Evolutionary conservation across 164 flowering plant genomes (phyloP).

Genomic region (Nymphaea thermarum): DNA sequence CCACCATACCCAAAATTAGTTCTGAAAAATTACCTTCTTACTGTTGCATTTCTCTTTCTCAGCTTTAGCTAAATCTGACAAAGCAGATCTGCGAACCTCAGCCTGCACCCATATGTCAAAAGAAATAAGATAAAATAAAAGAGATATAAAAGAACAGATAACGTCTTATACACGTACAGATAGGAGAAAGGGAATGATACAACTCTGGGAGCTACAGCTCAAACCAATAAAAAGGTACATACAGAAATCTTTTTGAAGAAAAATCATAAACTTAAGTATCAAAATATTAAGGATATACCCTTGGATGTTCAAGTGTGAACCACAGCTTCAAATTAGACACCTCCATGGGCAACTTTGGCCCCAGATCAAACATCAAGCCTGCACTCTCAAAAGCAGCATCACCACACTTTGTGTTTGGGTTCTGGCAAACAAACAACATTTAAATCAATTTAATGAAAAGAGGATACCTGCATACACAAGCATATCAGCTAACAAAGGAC

Average conservation of each 20-base stretch:
- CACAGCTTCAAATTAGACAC: conserved; percentile 54
- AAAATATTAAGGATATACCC: conserved; percentile 26
- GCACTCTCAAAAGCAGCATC: conserved; percentile 30
- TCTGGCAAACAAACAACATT: conserved; percentile 20
- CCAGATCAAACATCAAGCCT: conserved; percentile 44
- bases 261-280: too few species aligned
- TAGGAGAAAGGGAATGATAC: too few species aligned
- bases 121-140: not conserved
- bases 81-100: conserved; percentile 55
- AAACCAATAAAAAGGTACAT: too few species aligned
- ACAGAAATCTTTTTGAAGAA: too few species aligned
- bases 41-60: conserved; percentile 22
- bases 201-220: too few species aligned
- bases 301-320: conserved; percentile 80
- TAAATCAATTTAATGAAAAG: not conserved
- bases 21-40: conserved; percentile 27
- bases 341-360: conserved; percentile 22
- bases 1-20: not conserved
- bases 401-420: conserved; percentile 29
- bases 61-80: conserved; percentile 33
- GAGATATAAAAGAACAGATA: not conserved
- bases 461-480: not conserved
- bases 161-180: too few species aligned
- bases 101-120: conserved; percentile 29
- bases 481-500: too few species aligned